Evolutionary conservation across 2,329 filamentous ascomycete species (phyloP).

Genomic region (Teratosphaeria destructans): DNA sequence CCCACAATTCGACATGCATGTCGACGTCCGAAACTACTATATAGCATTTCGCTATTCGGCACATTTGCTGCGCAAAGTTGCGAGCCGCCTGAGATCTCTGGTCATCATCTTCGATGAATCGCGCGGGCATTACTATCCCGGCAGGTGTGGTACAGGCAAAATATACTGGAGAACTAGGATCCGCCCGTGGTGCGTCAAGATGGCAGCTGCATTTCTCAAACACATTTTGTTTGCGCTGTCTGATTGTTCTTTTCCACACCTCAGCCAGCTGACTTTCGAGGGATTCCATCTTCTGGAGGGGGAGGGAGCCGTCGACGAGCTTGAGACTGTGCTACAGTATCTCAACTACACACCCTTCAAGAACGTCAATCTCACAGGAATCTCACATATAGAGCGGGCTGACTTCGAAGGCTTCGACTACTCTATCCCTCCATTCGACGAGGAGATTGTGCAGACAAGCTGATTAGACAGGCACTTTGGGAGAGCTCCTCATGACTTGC

Average conservation of each 20-base stretch:
- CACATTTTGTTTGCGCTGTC: conserved; percentile 1
- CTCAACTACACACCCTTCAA: background rate
- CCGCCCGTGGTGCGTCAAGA: conserved; percentile 1
- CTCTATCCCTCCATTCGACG: background rate
- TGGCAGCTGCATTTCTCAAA: conserved; percentile 3
- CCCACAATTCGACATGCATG: background rate
- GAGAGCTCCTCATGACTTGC: too few relatives aligned
- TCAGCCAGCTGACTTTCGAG: conserved; percentile 2
- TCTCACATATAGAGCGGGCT: background rate
- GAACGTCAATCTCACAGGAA: background rate
- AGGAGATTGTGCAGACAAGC: background rate
- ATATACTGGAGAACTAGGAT: background rate
- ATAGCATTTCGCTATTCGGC: conserved; percentile 2
- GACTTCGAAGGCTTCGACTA: background rate
- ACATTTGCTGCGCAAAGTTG: background rate
- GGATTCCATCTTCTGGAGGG: conserved; percentile 2
- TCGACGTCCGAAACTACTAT: conserved; percentile 5
- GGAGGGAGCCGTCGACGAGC: background rate
- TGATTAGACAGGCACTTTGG: background rate
- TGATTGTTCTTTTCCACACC: conserved; percentile 1
- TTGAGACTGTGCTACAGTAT: background rate
- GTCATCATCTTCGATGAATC: conserved; percentile 90
- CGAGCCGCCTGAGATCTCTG: conserved; percentile 59
- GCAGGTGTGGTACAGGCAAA: background rate
- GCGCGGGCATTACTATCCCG: background rate